Base-by-base conservation (phyloP, 306 rosid species). In the Ziziphus jujuba region DNA sequence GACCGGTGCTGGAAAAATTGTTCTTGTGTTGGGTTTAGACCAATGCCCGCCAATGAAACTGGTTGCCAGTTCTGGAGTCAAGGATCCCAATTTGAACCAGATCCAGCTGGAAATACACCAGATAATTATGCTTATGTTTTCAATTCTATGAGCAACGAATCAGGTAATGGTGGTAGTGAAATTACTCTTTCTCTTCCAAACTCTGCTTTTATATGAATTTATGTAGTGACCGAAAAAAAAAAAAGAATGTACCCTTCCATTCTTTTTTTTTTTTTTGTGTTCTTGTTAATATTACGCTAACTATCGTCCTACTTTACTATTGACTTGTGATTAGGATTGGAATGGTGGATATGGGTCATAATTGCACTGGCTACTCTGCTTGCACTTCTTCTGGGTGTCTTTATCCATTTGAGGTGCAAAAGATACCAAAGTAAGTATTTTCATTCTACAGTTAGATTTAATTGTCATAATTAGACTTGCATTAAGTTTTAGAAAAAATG, bases 321-420 rank as follows among this genome's bases (percentile, higher is more conserved):
- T 34, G 21, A 11, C 8, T n/a, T n/a, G n/a, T n/a, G n/a, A n/a
- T n/a, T n/a, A 31, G 47, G 6, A 2, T 14, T 58, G 22, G 48
- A 0, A 59, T 48, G 49, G 74, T 70, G 74, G 74, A 59, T 48
- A 19, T 70, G 49, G 66, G 4, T 59, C 23, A 59, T 70, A 43
- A 38, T 59, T 17, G 40, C 66, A 25, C 10, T 33, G 22, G 23
- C 66, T 12, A 9, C 19, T 59, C 6, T 48, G 13, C 21, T 15
- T 59, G n/a, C 47, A 9, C 34, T 12, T 15, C 25, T 59, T 48
- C 7, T 36, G 7, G 23, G 3, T 13, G 24, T 40, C 64, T 38
- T 44, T 43, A 40, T 13, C 14, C 44, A 43, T 68, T 56, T 56
- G 43, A 16, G 73, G 25, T 9, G 65, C 5, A 56, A 22, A 57